Conservation (phyloP, 2,329 filamentous ascomycete species). For the Sporothrix schenckii region DNA sequence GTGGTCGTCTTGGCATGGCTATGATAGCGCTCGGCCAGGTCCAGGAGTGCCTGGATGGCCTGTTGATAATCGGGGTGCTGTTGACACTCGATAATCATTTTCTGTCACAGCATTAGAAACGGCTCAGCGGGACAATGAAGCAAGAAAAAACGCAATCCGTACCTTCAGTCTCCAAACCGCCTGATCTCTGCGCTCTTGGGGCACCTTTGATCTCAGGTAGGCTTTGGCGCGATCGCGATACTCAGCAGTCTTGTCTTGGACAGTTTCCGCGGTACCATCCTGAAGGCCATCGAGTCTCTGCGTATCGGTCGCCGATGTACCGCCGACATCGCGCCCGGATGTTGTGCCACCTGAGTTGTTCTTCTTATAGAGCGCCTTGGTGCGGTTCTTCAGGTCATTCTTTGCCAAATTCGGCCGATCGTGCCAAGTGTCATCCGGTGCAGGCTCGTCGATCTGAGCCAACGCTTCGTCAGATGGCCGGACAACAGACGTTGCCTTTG, state of each 20-base stretch:
- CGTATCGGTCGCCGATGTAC: conserved; percentile 51
- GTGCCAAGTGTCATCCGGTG: conserved; percentile 92
- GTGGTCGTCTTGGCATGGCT: conserved; percentile 70
- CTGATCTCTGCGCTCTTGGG: conserved; percentile 89
- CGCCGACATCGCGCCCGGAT: conserved; percentile 50
- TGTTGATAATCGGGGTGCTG: conserved; percentile 90
- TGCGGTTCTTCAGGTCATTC: conserved; percentile 68
- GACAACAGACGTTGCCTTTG: conserved; percentile 72
- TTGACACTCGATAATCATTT: conserved; percentile 97
- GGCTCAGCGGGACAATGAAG: not conserved
- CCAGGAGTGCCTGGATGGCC: conserved; percentile 85
- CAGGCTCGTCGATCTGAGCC: conserved; percentile 76
- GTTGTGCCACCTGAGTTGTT: conserved; percentile 45
- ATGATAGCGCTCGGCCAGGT: conserved; percentile 81
- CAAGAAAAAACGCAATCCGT: conserved; percentile 14
- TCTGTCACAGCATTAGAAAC: conserved; percentile 53
- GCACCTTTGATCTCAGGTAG: conserved; percentile 85
- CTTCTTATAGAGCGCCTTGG: conserved; percentile 64
- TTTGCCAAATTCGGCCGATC: conserved; percentile 77
- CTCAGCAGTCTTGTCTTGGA: conserved; percentile 47
- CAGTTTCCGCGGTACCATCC: conserved; percentile 56
- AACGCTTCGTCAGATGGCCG: conserved; percentile 79
- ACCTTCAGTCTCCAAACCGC: conserved; percentile 81
- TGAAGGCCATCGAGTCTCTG: conserved; percentile 59
- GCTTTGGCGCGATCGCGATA: conserved; percentile 58